Base-by-base conservation (phyloP, 805 yeast species). In the Zygosaccharomyces rouxii region DNA sequence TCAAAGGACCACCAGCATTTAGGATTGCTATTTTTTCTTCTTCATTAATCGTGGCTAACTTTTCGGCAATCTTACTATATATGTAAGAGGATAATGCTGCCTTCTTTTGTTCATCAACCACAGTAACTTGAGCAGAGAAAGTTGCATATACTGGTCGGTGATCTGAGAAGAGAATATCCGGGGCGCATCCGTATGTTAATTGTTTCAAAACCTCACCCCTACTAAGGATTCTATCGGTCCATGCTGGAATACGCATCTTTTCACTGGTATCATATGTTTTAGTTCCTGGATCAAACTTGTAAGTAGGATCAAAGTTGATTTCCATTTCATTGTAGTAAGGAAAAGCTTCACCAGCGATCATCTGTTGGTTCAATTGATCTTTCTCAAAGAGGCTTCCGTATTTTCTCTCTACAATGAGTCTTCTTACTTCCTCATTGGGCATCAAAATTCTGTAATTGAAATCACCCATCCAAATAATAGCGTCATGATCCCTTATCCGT, bases 181-280 rank as follows among this genome's bases (percentile, higher is more conserved):
- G 78, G 7, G 75, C 79, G 44, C 84, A 73, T 11, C 79, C 75
- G 63, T 92, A 94, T 6, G 71, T 67, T 1, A 75, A 53, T 52
- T 86, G 92, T 39, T 70, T 73, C 48, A 90, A 64, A 9, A 76
- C 72, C n/a, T 70, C 69, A 13, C 86, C 82, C 22, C 85, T 71
- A 59, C 81, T 83, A 42, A 90, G 67, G 28, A 92, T 82, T 49
- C 99, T 71, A 69, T 94, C 99, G 2, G 98, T 90, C 99, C 99
- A 94, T 0, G 99, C 95, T 1, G 99, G 99, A 10, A 87, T 82
- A 53, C 99, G 78, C 66, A 82, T 83, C 67, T 94, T 94, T 59
- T 92, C 98, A 35, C 95, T 83, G 0, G 95, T 78, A 64, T 94
- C 99, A 63, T 90, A 94, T 2, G 62, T 68, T 41, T 77, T 79